Base-by-base conservation (phyloP, 257 asterid species). In the Euphrasia confusa region DNA sequence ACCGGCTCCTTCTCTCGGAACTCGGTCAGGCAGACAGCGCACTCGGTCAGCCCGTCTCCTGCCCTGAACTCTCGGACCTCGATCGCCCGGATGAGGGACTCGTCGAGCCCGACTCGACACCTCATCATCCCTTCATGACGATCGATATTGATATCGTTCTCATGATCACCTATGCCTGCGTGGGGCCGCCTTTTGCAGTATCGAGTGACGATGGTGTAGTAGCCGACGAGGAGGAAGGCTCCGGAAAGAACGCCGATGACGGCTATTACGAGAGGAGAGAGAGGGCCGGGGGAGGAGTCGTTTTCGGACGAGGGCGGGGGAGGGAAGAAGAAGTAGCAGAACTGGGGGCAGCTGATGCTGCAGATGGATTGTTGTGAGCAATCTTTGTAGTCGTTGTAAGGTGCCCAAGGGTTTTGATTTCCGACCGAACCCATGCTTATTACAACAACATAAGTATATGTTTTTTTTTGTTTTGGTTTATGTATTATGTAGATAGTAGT, bases 331-430 rank as follows among this genome's bases (percentile, higher is more conserved):
- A 84, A 66, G 80, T 83, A 77, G 79, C 98, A 91, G 79, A 81
- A 88, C 26, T 84, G 95, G 14, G 94, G 88, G 67, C 98, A 91
- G 64, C 81, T 82, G 4, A 78, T 60, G 83, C 82, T 88, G 81
- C 98, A 91, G 13, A 88, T 65, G 7, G 76, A 84, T 52, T 71
- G 73, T 52, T 71, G 73, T 60, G 98, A 76, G 58, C 98, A 92
- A 32, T 84, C 95, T 47, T 40, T 78, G 42, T 67, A 72, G 63
- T 65, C 60, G 27, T 81, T 72, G 69, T 79, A 82, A 5, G 95
- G 85, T 59, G 91, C 58, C 93, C 90, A 83, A 2, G 95, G 70
- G 71, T 69, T 84, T 27, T 70, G 81, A 28, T 73, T 78, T 1
- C 83, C 88, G 2, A 53, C 67, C 15, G 91, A 75, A 10, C 86